Conservation (phyloP, 2,329 filamentous ascomycete species). For the Chaetomium strumarium region DNA sequence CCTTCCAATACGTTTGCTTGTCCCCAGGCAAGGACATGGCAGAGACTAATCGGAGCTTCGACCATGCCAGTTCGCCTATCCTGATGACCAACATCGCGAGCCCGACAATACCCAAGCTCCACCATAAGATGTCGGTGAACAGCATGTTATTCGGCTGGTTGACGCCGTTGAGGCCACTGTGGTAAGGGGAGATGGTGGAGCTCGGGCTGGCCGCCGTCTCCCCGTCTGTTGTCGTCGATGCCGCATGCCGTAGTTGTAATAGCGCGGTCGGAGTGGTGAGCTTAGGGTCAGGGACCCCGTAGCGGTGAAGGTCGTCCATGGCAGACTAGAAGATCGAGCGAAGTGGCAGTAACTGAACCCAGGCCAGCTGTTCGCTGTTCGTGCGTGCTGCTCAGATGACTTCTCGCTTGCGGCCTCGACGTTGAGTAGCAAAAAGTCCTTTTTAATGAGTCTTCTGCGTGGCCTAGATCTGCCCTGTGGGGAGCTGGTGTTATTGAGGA, state of each 20-base stretch:
- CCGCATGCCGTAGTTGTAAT: conserved; percentile 13
- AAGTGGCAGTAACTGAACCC: neutral
- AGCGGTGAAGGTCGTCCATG: conserved; percentile 31
- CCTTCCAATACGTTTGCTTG: conserved; percentile 55
- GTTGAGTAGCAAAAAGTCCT: neutral
- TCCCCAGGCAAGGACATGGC: conserved; percentile 49
- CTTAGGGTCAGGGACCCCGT: conserved; percentile 27
- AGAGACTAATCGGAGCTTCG: conserved; percentile 52
- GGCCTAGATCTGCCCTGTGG: neutral
- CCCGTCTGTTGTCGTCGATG: conserved; percentile 11
- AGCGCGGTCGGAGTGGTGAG: conserved; percentile 6
- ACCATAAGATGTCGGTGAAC: conserved; percentile 55
- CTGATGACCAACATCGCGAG: conserved; percentile 49
- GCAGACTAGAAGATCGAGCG: neutral
- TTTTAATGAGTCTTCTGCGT: neutral
- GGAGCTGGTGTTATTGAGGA: conserved; percentile 10
- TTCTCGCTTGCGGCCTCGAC: neutral
- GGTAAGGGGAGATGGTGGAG: conserved; percentile 50
- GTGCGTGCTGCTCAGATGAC: neutral
- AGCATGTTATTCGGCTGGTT: conserved; percentile 52
- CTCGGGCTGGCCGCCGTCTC: conserved; percentile 32
- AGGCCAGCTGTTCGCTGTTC: neutral
- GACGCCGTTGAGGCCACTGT: conserved; percentile 53
- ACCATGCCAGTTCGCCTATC: conserved; percentile 48
- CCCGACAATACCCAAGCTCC: conserved; percentile 52